Percentiles rank a stretch among this genome's conserved stretches.
phyloP scores from a whole-genome alignment of 139 green algal species.

The Picochlorum sp. region DNA sequence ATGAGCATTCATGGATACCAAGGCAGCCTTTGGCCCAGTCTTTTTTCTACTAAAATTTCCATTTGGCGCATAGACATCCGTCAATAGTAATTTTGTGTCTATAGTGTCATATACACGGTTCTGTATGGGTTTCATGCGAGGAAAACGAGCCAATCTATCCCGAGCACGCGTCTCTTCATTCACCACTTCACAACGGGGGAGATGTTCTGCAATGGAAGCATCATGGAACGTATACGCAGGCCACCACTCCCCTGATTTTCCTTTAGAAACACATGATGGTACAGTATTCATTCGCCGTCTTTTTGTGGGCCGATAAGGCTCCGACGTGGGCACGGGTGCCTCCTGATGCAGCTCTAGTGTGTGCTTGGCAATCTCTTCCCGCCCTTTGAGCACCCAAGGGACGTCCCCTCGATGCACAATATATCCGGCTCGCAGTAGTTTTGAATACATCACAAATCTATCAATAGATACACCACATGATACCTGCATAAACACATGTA shows the following conservation, averaged over 20 bases:
- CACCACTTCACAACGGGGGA: not conserved
- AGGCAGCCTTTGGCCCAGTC: slow-evolving; percentile 1
- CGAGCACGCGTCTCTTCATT: not conserved
- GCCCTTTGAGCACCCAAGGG: not conserved
- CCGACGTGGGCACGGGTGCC: too few relatives aligned
- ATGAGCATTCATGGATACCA: slow-evolving; percentile 5
- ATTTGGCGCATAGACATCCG: slow-evolving; percentile 25
- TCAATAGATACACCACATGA: slow-evolving; percentile 5
- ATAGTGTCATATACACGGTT: not conserved
- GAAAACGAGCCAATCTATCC: not conserved
- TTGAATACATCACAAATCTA: slow-evolving; percentile 25
- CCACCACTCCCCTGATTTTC: not conserved
- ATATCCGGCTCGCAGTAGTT: slow-evolving; percentile 32
- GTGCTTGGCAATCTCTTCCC: too few relatives aligned
- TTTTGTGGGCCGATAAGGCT: too few relatives aligned
- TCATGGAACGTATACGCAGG: not conserved
- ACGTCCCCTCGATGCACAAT: slow-evolving; percentile 18
- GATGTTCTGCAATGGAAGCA: not conserved
- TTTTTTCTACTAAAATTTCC: slow-evolving; percentile 21
- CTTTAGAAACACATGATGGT: too few relatives aligned
- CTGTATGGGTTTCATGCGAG: not conserved
- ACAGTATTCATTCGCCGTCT: too few relatives aligned
- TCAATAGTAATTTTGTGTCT: slow-evolving; percentile 9
- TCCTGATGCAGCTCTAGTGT: too few relatives aligned
- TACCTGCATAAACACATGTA: not conserved